Percentiles rank a stretch among this genome's conserved stretches.
Evolutionary conservation across 2,329 filamentous ascomycete genomes (phyloP).

Genomic region (Xylariaceae sp.): DNA sequence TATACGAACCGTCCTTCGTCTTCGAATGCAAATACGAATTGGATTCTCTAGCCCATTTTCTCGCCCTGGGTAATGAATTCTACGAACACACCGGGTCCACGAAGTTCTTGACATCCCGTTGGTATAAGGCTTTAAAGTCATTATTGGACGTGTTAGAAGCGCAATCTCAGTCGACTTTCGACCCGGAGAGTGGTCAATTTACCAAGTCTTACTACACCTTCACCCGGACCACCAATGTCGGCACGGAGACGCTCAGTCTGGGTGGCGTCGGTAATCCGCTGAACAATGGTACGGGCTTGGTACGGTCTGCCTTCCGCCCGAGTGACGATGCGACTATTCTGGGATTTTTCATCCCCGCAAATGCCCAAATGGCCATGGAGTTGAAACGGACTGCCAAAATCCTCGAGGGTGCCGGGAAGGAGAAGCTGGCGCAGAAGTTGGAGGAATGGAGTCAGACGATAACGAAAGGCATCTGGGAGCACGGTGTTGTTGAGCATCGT

Average conservation of each 20-base stretch:
- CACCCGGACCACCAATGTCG: slow-evolving; percentile 69
- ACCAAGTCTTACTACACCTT: slow-evolving; percentile 80
- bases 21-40: slow-evolving; percentile 99
- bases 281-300: slow-evolving; percentile 73
- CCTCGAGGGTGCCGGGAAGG: slow-evolving; percentile 56
- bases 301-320: slow-evolving; percentile 88
- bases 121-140: slow-evolving; percentile 71
- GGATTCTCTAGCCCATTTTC: slow-evolving; percentile 88
- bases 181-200: slow-evolving; percentile 58
- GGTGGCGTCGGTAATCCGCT: slow-evolving; percentile 86
- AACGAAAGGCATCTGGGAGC: slow-evolving; percentile 71
- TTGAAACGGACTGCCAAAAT: slow-evolving; percentile 67
- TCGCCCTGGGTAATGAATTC: slow-evolving; percentile 81
- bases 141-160: slow-evolving; percentile 68
- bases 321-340: slow-evolving; percentile 93
- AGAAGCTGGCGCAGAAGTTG: slow-evolving; percentile 47
- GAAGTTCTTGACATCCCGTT: slow-evolving; percentile 72
- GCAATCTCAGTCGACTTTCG: slow-evolving; percentile 78
- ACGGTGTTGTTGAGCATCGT: slow-evolving; percentile 73
- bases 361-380: slow-evolving; percentile 94
- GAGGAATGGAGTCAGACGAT: slow-evolving; percentile 58
- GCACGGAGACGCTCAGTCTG: slow-evolving; percentile 85
- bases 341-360: slow-evolving; percentile 90
- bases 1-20: slow-evolving; percentile 76
- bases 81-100: slow-evolving; percentile 71